These are phyloP conservation scores for Geranium incanum DNA, from an alignment of 441 rosid genomes.

Conservation along the genomic window DNA sequence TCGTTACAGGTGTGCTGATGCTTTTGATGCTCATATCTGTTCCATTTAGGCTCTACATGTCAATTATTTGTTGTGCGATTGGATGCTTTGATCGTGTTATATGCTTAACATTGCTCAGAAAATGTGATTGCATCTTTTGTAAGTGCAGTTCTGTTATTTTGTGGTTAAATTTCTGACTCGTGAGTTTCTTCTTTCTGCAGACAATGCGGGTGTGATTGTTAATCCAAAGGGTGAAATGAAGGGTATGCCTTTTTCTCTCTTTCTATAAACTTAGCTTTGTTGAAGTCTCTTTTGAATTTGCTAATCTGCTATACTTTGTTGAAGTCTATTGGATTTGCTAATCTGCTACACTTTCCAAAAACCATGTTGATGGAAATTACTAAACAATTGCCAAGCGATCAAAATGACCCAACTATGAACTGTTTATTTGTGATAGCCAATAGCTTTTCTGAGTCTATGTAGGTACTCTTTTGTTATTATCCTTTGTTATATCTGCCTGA, in stretches of 20 bases:
- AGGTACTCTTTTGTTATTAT: too few relatives aligned
- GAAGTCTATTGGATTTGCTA: too few relatives aligned
- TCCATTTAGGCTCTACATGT: slow-evolving; percentile 18
- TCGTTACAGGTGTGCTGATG: slow-evolving; percentile 7
- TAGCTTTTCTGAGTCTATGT: too few relatives aligned
- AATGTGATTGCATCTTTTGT: not conserved
- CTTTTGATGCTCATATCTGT: slow-evolving; percentile 16
- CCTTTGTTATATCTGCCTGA: too few relatives aligned
- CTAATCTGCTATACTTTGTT: too few relatives aligned
- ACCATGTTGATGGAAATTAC: too few relatives aligned
- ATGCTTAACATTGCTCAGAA: not conserved
- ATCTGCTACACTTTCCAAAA: too few relatives aligned
- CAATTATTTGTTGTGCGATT: not conserved
- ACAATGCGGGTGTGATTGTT: slow-evolving; percentile 13
- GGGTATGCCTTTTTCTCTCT: not conserved
- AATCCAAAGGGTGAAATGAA: slow-evolving; percentile 14
- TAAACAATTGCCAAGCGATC: too few relatives aligned
- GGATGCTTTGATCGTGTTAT: too few relatives aligned
- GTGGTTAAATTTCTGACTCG: not conserved
- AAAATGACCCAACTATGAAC: not conserved
- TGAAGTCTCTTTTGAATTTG: not conserved
- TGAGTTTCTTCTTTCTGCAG: not conserved
- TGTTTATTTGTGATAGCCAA: not conserved
- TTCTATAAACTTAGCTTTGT: not conserved
- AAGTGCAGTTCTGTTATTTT: not conserved